Conservation (phyloP, 139 green algal genomes). For the Yamagishiella unicocca region DNA sequence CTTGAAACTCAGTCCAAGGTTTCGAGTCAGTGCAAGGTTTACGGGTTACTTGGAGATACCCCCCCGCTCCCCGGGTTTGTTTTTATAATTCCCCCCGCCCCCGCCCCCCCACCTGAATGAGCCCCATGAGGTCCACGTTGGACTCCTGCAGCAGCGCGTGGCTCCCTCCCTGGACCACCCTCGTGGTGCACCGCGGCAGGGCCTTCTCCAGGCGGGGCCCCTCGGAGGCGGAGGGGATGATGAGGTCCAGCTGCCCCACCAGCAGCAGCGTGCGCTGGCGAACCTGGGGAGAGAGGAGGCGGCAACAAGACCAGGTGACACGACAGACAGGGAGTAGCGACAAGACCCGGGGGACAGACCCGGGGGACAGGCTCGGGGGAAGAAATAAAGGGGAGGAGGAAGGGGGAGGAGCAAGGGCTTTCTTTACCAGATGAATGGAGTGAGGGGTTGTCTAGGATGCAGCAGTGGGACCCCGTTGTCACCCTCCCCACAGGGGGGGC, state of each 20-base stretch:
- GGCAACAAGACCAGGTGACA: too few species aligned
- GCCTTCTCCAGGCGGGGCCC: conserved; percentile 61
- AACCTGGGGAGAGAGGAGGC: conserved; percentile 50
- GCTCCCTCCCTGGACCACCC: conserved; percentile 58
- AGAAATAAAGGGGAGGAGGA: not conserved
- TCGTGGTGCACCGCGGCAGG: conserved; percentile 64
- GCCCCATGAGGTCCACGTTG: conserved; percentile 75
- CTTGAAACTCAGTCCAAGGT: too few species aligned
- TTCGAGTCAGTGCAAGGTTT: too few species aligned
- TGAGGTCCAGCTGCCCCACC: conserved; percentile 45
- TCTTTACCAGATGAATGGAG: too few species aligned
- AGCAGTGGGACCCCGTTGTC: too few species aligned
- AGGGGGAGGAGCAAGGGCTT: not conserved
- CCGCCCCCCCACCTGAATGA: conserved; percentile 66
- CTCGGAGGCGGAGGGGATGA: conserved; percentile 80
- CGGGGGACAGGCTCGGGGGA: not conserved
- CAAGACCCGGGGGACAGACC: not conserved
- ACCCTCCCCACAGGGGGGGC: too few species aligned
- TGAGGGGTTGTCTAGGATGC: not conserved
- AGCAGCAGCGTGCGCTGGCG: conserved; percentile 81
- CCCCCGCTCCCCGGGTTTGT: too few species aligned
- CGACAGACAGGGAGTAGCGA: too few species aligned
- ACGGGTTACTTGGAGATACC: too few species aligned
- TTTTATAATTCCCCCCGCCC: not conserved
- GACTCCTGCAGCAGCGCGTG: conserved; percentile 90